Evolutionary conservation across 192 early-diverging fungal species (phyloP).

Genomic region (Backusella sp.): DNA sequence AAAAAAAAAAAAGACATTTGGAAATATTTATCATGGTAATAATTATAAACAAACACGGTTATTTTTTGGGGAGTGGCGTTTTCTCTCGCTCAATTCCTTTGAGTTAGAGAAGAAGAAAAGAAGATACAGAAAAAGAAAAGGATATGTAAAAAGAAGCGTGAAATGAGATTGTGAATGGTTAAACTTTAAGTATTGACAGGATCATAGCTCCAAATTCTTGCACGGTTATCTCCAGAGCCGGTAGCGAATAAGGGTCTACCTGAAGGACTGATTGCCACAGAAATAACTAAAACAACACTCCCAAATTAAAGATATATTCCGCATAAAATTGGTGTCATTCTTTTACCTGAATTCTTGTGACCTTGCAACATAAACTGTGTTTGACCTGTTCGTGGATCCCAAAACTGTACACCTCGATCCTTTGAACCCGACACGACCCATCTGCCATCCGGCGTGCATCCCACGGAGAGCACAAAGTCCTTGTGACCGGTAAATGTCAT

Average conservation of each 20-base stretch:
- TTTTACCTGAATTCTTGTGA: conserved; percentile 91
- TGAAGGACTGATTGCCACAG: conserved; percentile 78
- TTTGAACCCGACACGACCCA: conserved; percentile 94
- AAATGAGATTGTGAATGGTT: neutral
- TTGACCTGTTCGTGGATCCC: conserved; percentile 77
- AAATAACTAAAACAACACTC: conserved; percentile 70
- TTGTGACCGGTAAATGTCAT: conserved; percentile 54
- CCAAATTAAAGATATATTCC: too few relatives aligned
- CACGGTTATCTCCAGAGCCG: conserved; percentile 91
- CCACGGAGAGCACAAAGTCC: conserved; percentile 97
- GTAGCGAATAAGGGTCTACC: conserved; percentile 91
- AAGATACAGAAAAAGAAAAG: neutral
- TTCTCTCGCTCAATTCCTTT: neutral
- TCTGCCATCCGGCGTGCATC: conserved; percentile 76
- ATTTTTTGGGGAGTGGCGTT: neutral
- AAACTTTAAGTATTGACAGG: conserved; percentile 10
- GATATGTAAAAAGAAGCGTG: neutral
- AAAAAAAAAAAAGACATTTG: too few relatives aligned
- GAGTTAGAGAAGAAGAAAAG: neutral
- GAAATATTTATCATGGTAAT: neutral
- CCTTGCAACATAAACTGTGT: conserved; percentile 89
- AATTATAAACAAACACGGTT: conserved; percentile 5
- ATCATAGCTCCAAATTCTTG: conserved; percentile 92
- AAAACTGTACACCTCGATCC: conserved; percentile 91
- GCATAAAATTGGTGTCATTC: neutral